Conservation (phyloP, 139 green algal genomes). For the Trebouxia sp. region DNA sequence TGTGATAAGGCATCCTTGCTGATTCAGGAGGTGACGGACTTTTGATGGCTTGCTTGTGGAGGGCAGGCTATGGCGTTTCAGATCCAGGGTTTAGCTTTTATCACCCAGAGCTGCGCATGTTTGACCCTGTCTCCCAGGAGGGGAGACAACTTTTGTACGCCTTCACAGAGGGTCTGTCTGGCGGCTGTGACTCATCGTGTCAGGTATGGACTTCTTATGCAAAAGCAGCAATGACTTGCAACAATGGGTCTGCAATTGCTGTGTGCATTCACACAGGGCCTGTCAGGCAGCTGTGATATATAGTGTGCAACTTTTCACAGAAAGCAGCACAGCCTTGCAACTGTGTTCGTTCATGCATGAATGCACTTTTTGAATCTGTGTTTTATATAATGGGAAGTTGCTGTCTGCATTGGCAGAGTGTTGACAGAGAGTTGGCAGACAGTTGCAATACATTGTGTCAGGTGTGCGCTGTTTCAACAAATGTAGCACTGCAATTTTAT, state of each 20-base stretch:
- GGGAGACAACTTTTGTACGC: slow-evolving; percentile 12
- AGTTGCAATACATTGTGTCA: too few relatives aligned
- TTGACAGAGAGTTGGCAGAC: too few relatives aligned
- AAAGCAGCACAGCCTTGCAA: too few relatives aligned
- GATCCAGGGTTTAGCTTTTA: slow-evolving; percentile 33
- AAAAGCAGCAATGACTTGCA: background rate
- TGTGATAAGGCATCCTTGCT: background rate
- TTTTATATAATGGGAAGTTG: too few relatives aligned
- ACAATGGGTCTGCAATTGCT: background rate
- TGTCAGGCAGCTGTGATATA: too few relatives aligned
- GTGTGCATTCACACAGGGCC: background rate
- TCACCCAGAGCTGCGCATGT: slow-evolving; percentile 28
- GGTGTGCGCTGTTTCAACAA: too few relatives aligned
- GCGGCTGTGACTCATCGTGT: slow-evolving; percentile 22
- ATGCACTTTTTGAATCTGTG: too few relatives aligned
- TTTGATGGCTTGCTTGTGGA: slow-evolving; percentile 26
- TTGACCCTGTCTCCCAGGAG: slow-evolving; percentile 15
- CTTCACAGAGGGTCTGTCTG: slow-evolving; percentile 19
- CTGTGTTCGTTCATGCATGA: too few relatives aligned
- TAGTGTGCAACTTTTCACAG: too few relatives aligned
- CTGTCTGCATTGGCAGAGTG: too few relatives aligned
- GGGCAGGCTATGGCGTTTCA: background rate
- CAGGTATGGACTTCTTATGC: background rate
- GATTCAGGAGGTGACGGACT: slow-evolving; percentile 23
- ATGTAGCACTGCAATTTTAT: too few relatives aligned